These are phyloP conservation scores for Soucietia sequanensis DNA, from an alignment of 805 yeast genomes.

Conservation along the genomic window DNA sequence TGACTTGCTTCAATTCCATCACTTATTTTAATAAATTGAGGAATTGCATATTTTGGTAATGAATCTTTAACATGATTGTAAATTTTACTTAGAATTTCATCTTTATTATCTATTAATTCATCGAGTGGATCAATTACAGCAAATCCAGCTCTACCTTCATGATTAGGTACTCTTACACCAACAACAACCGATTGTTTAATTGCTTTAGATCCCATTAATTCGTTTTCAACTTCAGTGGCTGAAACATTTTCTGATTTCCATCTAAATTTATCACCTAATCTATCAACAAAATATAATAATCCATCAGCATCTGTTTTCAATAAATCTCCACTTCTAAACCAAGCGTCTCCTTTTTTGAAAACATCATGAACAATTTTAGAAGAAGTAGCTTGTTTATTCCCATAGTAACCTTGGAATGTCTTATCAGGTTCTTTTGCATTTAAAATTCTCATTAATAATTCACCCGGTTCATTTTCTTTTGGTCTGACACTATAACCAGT, in stretches of 20 bases:
- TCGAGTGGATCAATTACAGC: conserved; percentile 65
- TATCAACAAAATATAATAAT: conserved; percentile 78
- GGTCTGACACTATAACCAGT: conserved; percentile 62
- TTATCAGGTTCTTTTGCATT: conserved; percentile 62
- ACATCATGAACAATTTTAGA: conserved; percentile 74
- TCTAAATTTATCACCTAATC: conserved; percentile 92
- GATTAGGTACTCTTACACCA: conserved; percentile 78
- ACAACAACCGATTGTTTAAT: conserved; percentile 79
- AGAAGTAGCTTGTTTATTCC: conserved; percentile 74
- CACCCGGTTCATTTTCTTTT: conserved; percentile 72
- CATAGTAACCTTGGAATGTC: conserved; percentile 87
- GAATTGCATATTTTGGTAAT: conserved; percentile 84
- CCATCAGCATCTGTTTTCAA: conserved; percentile 67
- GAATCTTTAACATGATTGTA: conserved; percentile 29
- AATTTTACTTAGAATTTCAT: conserved; percentile 27
- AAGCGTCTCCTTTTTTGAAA: conserved; percentile 83
- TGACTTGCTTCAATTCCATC: conserved; percentile 61
- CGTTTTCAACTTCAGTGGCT: conserved; percentile 89
- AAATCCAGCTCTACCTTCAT: conserved; percentile 94
- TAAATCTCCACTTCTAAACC: conserved; percentile 87
- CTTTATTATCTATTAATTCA: conserved; percentile 15
- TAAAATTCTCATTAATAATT: conserved; percentile 73
- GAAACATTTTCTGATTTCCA: conserved; percentile 97
- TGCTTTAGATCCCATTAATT: conserved; percentile 47
- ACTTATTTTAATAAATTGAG: conserved; percentile 74